Evolutionary conservation across 2,329 filamentous ascomycete genomes (phyloP).

Genomic region (Arthrobotrys sphaeroides): DNA sequence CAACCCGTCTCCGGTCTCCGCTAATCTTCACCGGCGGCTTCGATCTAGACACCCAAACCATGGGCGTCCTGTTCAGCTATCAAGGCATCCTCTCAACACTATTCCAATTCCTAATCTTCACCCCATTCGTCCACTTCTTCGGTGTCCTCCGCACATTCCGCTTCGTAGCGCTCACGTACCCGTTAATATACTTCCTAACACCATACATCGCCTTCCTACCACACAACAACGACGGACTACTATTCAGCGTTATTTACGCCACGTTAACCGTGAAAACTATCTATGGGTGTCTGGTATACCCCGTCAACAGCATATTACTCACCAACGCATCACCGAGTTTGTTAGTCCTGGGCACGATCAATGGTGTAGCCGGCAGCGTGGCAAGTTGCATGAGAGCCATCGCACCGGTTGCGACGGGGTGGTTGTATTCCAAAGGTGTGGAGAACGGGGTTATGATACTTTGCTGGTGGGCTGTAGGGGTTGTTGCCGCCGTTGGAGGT

Average conservation of each 20-base stretch:
- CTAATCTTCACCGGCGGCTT: conserved; percentile 92
- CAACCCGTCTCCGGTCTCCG: conserved; percentile 63
- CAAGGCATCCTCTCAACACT: conserved; percentile 91
- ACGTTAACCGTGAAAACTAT: conserved; percentile 92
- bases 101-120: conserved; percentile 84
- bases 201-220: conserved; percentile 88
- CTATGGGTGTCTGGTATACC: conserved; percentile 89
- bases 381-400: conserved; percentile 89
- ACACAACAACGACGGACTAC: conserved; percentile 71
- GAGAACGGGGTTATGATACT: conserved; percentile 83
- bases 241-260: conserved; percentile 73
- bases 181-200: conserved; percentile 78
- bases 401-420: conserved; percentile 85
- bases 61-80: conserved; percentile 85
- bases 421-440: conserved; percentile 83
- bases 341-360: conserved; percentile 87
- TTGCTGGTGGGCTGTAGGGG: conserved; percentile 89
- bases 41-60: conserved; percentile 80
- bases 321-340: conserved; percentile 87
- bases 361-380: conserved; percentile 88
- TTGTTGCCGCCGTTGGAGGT: conserved; percentile 78
- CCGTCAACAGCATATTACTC: conserved; percentile 86
- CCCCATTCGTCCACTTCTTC: conserved; percentile 76
- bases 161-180: conserved; percentile 82
- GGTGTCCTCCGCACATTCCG: conserved; percentile 85